Percentiles rank a stretch among this genome's conserved stretches.
Conservation (phyloP, 768 basidiomycete species). For the Lentinula aciculospora region DNA sequence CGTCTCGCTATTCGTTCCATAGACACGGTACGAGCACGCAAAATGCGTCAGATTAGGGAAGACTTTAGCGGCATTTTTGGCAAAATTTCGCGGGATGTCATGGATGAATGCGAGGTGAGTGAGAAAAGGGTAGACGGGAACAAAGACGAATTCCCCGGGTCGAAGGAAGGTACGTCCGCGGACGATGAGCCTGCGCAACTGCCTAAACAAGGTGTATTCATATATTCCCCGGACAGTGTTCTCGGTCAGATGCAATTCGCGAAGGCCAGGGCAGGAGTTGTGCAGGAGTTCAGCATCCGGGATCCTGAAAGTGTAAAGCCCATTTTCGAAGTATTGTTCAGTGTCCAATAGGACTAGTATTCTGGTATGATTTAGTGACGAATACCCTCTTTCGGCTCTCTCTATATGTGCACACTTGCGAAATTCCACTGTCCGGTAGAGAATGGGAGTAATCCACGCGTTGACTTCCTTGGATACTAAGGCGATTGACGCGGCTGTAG, state of each 20-base stretch:
- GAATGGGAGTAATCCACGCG: constrained; percentile 1
- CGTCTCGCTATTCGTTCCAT: background rate
- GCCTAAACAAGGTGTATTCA: background rate
- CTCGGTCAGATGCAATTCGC: background rate
- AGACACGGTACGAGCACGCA: constrained; percentile 1
- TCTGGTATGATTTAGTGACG: background rate
- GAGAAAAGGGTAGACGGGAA: background rate
- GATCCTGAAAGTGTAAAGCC: background rate
- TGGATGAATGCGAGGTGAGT: constrained; percentile 5
- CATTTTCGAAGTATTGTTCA: background rate
- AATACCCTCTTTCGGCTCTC: background rate
- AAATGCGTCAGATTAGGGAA: constrained; percentile 2
- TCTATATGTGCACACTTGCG: background rate
- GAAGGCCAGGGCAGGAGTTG: background rate
- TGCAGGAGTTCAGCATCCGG: background rate
- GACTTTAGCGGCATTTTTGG: background rate
- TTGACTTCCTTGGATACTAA: constrained; percentile 4
- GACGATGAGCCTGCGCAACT: background rate
- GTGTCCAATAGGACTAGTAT: background rate
- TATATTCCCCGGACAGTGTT: background rate
- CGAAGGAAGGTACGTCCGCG: background rate
- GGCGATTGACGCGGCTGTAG: background rate
- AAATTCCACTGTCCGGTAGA: background rate
- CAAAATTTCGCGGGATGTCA: constrained; percentile 5
- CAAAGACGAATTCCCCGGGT: constrained; percentile 2